These are phyloP conservation scores for Suhomyces bribrorum DNA, from an alignment of 1,139 yeast genomes.

Conservation along the genomic window DNA sequence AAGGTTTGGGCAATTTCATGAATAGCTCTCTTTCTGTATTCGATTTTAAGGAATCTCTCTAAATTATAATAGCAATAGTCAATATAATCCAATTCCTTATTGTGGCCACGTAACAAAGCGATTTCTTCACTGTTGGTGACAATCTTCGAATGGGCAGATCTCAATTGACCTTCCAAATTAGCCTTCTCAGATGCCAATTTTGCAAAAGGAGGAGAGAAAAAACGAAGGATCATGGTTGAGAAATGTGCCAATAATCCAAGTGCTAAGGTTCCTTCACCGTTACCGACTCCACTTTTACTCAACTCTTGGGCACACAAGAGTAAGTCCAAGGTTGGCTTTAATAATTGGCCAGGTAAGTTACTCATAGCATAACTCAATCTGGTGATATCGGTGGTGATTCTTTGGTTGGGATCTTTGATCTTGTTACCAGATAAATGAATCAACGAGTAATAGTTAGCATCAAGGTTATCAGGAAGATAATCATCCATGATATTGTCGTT, in stretches of 20 bases:
- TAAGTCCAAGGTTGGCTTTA: slow-evolving; percentile 83
- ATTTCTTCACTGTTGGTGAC: slow-evolving; percentile 83
- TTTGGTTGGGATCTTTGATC: slow-evolving; percentile 78
- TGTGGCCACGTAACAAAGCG: slow-evolving; percentile 81
- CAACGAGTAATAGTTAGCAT: slow-evolving; percentile 52
- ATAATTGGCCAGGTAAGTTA: slow-evolving; percentile 78
- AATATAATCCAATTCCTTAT: slow-evolving; percentile 72
- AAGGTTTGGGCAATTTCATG: slow-evolving; percentile 81
- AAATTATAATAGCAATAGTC: slow-evolving; percentile 82
- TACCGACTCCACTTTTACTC: slow-evolving; percentile 70
- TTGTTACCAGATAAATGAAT: slow-evolving; percentile 58
- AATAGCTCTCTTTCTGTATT: slow-evolving; percentile 71
- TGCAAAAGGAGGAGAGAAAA: slow-evolving; percentile 90
- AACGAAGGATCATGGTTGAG: slow-evolving; percentile 70
- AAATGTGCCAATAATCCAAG: slow-evolving; percentile 80
- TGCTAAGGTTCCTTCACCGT: slow-evolving; percentile 82
- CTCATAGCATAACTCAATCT: slow-evolving; percentile 74
- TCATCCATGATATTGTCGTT: slow-evolving; percentile 64
- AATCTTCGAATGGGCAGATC: slow-evolving; percentile 79
- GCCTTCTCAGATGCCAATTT: slow-evolving; percentile 78
- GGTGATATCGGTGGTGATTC: slow-evolving; percentile 77
- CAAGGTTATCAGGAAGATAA: slow-evolving; percentile 64
- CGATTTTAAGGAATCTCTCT: slow-evolving; percentile 76
- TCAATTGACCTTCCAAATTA: slow-evolving; percentile 79
- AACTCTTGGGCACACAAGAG: slow-evolving; percentile 81